Evolutionary conservation across 441 rosid species (phyloP).

Genomic region (Cnidoscolus chayamansa): DNA sequence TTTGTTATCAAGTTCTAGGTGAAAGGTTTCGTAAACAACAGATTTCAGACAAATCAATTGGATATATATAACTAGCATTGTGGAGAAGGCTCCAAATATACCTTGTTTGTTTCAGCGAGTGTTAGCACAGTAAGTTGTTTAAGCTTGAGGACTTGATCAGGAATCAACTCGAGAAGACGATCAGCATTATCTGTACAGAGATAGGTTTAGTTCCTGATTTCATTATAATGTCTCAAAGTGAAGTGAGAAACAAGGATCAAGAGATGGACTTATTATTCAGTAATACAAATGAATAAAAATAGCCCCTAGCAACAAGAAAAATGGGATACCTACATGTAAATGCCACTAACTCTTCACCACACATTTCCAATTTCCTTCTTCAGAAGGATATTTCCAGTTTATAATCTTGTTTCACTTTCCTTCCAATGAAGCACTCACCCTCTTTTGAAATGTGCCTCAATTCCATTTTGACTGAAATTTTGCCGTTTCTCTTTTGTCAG

Average conservation of each 20-base stretch:
- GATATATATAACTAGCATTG: not conserved
- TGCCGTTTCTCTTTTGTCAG: not conserved
- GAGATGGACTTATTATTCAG: not conserved
- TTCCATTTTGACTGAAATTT: not conserved
- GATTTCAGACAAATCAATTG: not conserved
- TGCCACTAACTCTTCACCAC: not conserved
- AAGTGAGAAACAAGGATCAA: slow-evolving; percentile 4
- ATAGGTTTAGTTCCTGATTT: slow-evolving; percentile 4
- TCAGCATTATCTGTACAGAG: slow-evolving; percentile 49
- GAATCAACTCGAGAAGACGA: slow-evolving; percentile 53
- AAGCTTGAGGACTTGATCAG: slow-evolving; percentile 84
- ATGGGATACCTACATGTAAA: not conserved
- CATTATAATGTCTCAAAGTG: not conserved
- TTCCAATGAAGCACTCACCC: not conserved
- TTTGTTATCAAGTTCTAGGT: not conserved
- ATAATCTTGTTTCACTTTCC: not conserved
- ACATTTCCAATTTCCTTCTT: not conserved
- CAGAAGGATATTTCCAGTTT: not conserved
- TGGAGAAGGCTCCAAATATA: slow-evolving; percentile 20
- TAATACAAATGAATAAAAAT: not conserved
- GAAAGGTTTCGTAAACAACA: not conserved
- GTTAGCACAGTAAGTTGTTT: slow-evolving; percentile 96
- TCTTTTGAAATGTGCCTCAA: not conserved
- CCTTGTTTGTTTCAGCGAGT: slow-evolving; percentile 90
- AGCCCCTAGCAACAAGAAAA: not conserved